Conservation (phyloP, 768 basidiomycete species). For the Calocera viscosa region DNA sequence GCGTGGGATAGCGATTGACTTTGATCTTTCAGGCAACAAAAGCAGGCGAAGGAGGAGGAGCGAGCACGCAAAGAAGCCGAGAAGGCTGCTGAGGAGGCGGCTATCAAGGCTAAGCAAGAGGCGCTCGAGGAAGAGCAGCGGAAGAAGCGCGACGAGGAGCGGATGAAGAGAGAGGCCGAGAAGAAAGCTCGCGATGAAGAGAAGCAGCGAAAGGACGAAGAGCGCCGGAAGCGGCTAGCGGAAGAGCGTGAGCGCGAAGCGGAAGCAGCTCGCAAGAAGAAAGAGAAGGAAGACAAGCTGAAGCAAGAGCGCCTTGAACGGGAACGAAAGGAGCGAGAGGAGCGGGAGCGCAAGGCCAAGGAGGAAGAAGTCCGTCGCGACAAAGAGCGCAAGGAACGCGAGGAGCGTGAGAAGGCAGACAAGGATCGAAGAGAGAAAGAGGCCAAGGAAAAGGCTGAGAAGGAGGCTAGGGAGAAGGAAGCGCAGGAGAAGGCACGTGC, state of each 20-base stretch:
- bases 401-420: conserved; percentile 26
- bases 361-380: conserved; percentile 56
- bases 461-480: conserved; percentile 19
- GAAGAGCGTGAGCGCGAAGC: conserved; percentile 46
- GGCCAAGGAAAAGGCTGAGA: conserved; percentile 17
- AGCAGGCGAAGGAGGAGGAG: conserved; percentile 85
- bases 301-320: conserved; percentile 37
- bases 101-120: conserved; percentile 57
- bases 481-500: conserved; percentile 16
- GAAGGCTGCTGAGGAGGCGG: conserved; percentile 75
- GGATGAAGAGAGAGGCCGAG: conserved; percentile 58
- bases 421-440: conserved; percentile 16
- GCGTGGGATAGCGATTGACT: conserved; percentile 10
- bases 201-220: conserved; percentile 70
- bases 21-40: conserved; percentile 55
- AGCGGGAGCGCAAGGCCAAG: conserved; percentile 45
- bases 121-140: conserved; percentile 70
- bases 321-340: conserved; percentile 26
- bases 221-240: conserved; percentile 35
- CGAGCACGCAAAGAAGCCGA: conserved; percentile 70
- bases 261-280: conserved; percentile 60
- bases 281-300: conserved; percentile 58
- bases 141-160: conserved; percentile 78
- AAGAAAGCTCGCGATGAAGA: conserved; percentile 66
- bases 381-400: conserved; percentile 46